Conservation (phyloP, 495 filamentous ascomycete genomes). For the Durotheca rogersii region DNA sequence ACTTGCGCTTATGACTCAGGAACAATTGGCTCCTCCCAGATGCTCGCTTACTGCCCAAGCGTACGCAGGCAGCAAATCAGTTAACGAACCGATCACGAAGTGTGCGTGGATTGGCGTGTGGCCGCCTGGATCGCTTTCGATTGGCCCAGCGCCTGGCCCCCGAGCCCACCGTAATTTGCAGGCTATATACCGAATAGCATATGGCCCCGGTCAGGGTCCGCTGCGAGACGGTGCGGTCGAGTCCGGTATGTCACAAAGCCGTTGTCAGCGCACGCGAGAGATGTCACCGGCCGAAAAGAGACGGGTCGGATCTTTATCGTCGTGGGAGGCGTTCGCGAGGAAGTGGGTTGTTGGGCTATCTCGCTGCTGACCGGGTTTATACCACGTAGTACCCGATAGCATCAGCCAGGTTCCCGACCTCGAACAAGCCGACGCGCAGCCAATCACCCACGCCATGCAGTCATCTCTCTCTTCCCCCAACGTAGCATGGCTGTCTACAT, state of each 20-base stretch:
- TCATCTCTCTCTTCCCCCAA: constrained; percentile 28
- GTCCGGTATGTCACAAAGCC: constrained; percentile 21
- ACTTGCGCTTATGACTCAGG: constrained; percentile 25
- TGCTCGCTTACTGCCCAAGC: constrained; percentile 25
- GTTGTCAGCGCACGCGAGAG: too few species aligned
- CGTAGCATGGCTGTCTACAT: constrained; percentile 24
- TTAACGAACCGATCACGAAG: constrained; percentile 31
- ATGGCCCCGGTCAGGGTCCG: constrained; percentile 18
- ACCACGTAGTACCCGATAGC: too few species aligned
- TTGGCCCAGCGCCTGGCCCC: constrained; percentile 14
- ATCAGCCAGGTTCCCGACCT: too few species aligned
- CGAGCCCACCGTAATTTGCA: constrained; percentile 27
- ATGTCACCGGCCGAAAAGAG: constrained; percentile 5
- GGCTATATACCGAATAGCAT: constrained; percentile 21
- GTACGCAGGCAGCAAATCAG: constrained; percentile 31
- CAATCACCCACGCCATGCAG: too few species aligned
- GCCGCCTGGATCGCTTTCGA: constrained; percentile 13
- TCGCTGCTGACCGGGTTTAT: too few species aligned
- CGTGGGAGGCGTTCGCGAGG: constrained; percentile 3
- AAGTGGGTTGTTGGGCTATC: constrained; percentile 21
- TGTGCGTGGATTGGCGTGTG: constrained; percentile 27
- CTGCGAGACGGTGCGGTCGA: constrained; percentile 20
- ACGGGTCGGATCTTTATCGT: constrained; percentile 10
- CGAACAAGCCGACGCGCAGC: too few species aligned
- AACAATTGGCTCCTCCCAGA: constrained; percentile 23